Evolutionary conservation across 2,329 filamentous ascomycete species (phyloP).

Genomic region (Geoglossum cookeanum): DNA sequence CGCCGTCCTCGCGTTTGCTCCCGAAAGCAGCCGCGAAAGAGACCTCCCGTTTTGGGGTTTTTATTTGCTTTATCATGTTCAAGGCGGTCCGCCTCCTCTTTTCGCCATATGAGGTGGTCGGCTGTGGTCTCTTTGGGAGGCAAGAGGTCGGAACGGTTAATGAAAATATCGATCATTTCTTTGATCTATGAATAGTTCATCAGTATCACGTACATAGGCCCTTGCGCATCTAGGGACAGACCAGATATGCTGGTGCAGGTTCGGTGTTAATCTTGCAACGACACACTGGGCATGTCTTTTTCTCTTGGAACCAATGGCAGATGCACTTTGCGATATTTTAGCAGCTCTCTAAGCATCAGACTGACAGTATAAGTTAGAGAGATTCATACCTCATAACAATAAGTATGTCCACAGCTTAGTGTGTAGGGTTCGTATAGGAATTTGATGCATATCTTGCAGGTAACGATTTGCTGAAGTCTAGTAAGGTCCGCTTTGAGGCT

Average conservation of each 20-base stretch:
- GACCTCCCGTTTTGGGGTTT: slow-evolving; percentile 30
- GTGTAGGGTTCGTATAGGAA: slow-evolving; percentile 52
- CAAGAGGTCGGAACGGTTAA: slow-evolving; percentile 38
- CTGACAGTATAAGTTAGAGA: not conserved
- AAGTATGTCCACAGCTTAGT: slow-evolving; percentile 49
- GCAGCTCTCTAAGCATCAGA: not conserved
- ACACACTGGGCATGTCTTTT: slow-evolving; percentile 52
- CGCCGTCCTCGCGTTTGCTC: not conserved
- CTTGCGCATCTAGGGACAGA: slow-evolving; percentile 17
- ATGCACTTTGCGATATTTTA: slow-evolving; percentile 35
- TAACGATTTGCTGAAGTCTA: slow-evolving; percentile 38
- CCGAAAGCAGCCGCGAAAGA: slow-evolving; percentile 44
- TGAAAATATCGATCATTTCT: slow-evolving; percentile 44
- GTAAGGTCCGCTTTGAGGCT: slow-evolving; percentile 31
- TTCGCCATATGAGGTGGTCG: slow-evolving; percentile 37
- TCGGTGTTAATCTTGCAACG: slow-evolving; percentile 36
- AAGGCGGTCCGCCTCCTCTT: slow-evolving; percentile 39
- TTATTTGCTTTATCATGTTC: slow-evolving; percentile 38
- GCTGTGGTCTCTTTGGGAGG: slow-evolving; percentile 43
- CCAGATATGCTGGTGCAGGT: slow-evolving; percentile 45
- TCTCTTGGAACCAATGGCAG: slow-evolving; percentile 34
- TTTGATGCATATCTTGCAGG: slow-evolving; percentile 49
- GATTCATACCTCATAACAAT: slow-evolving; percentile 43
- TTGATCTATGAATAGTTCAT: slow-evolving; percentile 28
- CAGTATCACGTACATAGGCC: not conserved